phyloP scores from a whole-genome alignment of 805 yeast genomes.

The Nakazawaea wickerhamii region DNA sequence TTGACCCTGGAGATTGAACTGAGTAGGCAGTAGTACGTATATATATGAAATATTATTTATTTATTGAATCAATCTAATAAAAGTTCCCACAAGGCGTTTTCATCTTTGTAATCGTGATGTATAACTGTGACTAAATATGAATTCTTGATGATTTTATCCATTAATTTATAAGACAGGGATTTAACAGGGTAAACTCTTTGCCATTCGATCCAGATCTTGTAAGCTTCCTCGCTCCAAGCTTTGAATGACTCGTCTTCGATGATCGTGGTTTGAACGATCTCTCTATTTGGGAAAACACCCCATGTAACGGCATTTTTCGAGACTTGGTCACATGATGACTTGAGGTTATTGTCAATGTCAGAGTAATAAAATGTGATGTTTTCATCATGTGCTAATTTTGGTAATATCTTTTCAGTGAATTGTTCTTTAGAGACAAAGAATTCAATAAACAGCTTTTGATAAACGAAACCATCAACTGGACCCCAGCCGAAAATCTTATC shows the following conservation, averaged over 20 bases:
- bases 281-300: constrained; percentile 94
- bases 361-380: constrained; percentile 72
- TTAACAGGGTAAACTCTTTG: constrained; percentile 64
- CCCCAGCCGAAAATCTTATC: constrained; percentile 98
- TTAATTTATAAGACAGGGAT: constrained; percentile 52
- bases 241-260: constrained; percentile 87
- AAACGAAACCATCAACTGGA: constrained; percentile 79
- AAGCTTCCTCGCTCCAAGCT: constrained; percentile 97
- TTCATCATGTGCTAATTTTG: constrained; percentile 43
- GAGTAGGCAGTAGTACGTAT: constrained; percentile 2
- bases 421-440: constrained; percentile 68
- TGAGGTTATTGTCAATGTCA: constrained; percentile 50
- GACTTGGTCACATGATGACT: constrained; percentile 45
- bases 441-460: constrained; percentile 93
- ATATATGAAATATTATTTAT: background rate
- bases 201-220: constrained; percentile 90
- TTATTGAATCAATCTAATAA: constrained; percentile 3
- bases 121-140: constrained; percentile 80
- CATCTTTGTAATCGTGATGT: constrained; percentile 76
- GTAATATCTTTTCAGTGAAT: constrained; percentile 57
- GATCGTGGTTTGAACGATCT: constrained; percentile 86
- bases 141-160: constrained; percentile 53
- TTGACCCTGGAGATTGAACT: constrained; percentile 27
- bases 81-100: constrained; percentile 71
- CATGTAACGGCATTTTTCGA: constrained; percentile 77